phyloP scores from a whole-genome alignment of 192 early-diverging fungal species.

The Powellomyces hirtus region DNA sequence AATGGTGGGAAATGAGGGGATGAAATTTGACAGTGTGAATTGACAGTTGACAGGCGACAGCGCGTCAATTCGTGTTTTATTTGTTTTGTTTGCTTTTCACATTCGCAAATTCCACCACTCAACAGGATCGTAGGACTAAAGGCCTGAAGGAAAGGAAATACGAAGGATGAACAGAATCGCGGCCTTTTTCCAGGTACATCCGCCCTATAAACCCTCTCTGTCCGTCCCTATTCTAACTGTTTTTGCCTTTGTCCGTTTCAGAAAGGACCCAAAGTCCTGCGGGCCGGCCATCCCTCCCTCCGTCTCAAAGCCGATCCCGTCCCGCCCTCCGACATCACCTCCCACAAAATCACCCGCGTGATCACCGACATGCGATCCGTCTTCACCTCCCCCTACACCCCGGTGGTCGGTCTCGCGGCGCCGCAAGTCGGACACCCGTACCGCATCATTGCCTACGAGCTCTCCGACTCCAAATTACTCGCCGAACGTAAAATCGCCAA shows the following conservation, averaged over 20 bases:
- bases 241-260: not conserved
- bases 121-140: too few relatives aligned
- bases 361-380: slow-evolving; percentile 30
- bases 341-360: slow-evolving; percentile 17
- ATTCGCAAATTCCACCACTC: too few relatives aligned
- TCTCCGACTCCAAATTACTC: slow-evolving; percentile 26
- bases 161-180: too few relatives aligned
- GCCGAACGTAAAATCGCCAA: slow-evolving; percentile 21
- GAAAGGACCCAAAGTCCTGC: slow-evolving; percentile 15
- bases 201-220: too few relatives aligned
- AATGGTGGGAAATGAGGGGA: too few relatives aligned
- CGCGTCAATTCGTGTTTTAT: too few relatives aligned
- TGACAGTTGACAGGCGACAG: too few relatives aligned
- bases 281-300: slow-evolving; percentile 34
- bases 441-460: slow-evolving; percentile 43
- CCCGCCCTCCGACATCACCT: slow-evolving; percentile 3
- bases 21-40: too few relatives aligned
- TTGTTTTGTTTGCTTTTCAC: too few relatives aligned
- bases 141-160: too few relatives aligned
- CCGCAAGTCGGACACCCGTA: slow-evolving; percentile 48
- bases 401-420: slow-evolving; percentile 44
- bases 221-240: too few relatives aligned
- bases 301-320: slow-evolving; percentile 28
- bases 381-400: slow-evolving; percentile 37
- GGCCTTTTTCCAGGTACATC: too few relatives aligned